phyloP scores from a whole-genome alignment of 768 basidiomycete species.

The Mycena rebaudengoi region DNA sequence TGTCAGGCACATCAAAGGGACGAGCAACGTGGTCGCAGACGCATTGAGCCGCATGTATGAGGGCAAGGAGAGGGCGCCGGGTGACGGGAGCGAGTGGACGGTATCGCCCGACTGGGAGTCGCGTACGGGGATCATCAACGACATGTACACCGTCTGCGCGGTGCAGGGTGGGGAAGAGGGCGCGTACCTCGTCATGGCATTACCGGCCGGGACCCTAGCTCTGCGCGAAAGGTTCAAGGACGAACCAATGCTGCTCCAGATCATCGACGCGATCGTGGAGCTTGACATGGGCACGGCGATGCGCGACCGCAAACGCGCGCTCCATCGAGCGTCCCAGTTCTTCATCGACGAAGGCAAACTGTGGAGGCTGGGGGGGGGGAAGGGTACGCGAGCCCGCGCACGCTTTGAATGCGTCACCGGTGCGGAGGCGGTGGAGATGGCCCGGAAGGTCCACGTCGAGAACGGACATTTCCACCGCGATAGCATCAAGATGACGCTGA shows the following conservation, averaged over 20 bases:
- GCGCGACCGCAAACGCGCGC: conserved; percentile 5
- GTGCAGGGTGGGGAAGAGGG: not conserved
- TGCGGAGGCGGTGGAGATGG: no score
- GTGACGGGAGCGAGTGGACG: no score
- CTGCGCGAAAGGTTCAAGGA: conserved; percentile 18
- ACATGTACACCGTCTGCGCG: no score
- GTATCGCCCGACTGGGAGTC: no score
- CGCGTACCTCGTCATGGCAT: not conserved
- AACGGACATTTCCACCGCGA: not conserved
- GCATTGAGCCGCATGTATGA: no score
- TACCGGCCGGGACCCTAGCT: not conserved
- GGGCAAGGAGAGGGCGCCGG: no score
- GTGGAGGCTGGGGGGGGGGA: no score
- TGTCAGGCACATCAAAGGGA: conserved; percentile 29
- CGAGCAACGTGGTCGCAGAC: conserved; percentile 29
- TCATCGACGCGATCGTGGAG: conserved; percentile 6
- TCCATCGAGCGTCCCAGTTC: no score
- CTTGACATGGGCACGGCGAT: conserved; percentile 18
- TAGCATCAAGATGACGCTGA: not conserved
- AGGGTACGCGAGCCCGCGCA: no score
- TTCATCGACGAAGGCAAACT: no score
- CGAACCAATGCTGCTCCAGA: conserved; percentile 3
- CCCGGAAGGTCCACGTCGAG: not conserved
- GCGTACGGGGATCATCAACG: conserved; percentile 18
- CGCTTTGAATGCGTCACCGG: no score